Conservation (phyloP, 2,329 filamentous ascomycete genomes). For the Sporothrix brasiliensis region DNA sequence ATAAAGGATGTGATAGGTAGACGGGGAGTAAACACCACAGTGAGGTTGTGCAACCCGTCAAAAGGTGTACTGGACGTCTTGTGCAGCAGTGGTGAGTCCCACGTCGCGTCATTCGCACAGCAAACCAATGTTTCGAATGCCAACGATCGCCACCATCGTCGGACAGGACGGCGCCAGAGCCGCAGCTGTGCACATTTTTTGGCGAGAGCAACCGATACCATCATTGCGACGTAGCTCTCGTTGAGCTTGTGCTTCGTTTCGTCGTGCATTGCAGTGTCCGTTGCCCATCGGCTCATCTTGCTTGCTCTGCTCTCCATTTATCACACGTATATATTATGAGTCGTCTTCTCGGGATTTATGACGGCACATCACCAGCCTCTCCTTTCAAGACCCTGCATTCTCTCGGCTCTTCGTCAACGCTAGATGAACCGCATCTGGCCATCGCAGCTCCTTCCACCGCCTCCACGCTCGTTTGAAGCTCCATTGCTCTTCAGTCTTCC, state of each 20-base stretch:
- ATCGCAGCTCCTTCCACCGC: not conserved
- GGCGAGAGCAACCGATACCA: not conserved
- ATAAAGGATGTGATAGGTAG: not conserved
- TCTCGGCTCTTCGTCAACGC: conserved; percentile 1
- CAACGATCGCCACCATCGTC: not conserved
- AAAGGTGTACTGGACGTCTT: not conserved
- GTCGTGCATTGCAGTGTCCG: not conserved
- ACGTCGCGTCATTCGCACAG: not conserved
- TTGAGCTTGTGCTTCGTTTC: not conserved
- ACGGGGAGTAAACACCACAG: not conserved
- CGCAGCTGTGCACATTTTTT: not conserved
- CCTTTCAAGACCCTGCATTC: conserved; percentile 1
- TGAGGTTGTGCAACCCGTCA: conserved; percentile 9
- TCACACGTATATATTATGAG: not conserved
- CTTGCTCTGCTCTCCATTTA: not conserved
- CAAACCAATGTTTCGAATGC: not conserved
- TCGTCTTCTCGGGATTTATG: not conserved
- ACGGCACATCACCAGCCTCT: not conserved
- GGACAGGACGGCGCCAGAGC: not conserved
- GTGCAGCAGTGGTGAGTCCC: not conserved
- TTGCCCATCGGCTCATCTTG: not conserved
- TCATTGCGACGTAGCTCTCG: not conserved
- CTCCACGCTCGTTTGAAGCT: conserved; percentile 28
- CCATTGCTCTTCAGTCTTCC: conserved; percentile 15
- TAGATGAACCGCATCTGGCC: conserved; percentile 18